Base-by-base conservation (phyloP, 768 basidiomycete species). In the Aureoboletus auriporus region DNA sequence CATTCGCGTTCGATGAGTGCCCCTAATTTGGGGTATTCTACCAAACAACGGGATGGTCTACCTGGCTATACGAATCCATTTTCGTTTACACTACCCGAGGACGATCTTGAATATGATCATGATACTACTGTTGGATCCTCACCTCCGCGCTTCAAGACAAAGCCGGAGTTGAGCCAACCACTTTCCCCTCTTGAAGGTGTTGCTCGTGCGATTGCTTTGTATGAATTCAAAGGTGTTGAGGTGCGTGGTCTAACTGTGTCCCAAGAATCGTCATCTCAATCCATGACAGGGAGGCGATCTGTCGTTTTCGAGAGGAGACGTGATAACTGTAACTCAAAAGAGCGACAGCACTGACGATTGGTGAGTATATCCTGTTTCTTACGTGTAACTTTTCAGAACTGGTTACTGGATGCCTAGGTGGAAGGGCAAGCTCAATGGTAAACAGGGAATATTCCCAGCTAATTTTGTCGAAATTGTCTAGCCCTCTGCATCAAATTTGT, bases 401-500 rank as follows among this genome's bases (percentile, higher is more conserved):
- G 17, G 33, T 30, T 6, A 46, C 46, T 41, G 17, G 33, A 33
- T 6, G 14, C 29, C 13, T 49, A 89, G 86, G 86, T 91, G 89
- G 89, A 84, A 74, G 12, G 89, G 89, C n/a, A 84, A 78, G 60
- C 51, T 82, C 2, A 67, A 77, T 17, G 76, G 75, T 13, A 64
- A 73, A 34, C 70, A 78, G 54, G 89, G 89, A 0, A 77, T 84
- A 39, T 91, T 92, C 64, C 89, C 89, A 30, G 89, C 89, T 13
- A 90, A 90, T 63, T 89, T 88, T 57, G 85, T 89, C n/a, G 85
- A 89, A 61, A 65, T 89, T 48, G 67, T 74, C 26, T 76, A 61
- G 51, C 13, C 10, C 11, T 47, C 17, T 12, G 23, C 30, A 16
- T 35, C 36, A 3, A 8, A 9, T 28, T 44, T 12, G 11, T 43